Evolutionary conservation across 306 rosid genomes (phyloP).

Genomic region (Prunus armeniaca): DNA sequence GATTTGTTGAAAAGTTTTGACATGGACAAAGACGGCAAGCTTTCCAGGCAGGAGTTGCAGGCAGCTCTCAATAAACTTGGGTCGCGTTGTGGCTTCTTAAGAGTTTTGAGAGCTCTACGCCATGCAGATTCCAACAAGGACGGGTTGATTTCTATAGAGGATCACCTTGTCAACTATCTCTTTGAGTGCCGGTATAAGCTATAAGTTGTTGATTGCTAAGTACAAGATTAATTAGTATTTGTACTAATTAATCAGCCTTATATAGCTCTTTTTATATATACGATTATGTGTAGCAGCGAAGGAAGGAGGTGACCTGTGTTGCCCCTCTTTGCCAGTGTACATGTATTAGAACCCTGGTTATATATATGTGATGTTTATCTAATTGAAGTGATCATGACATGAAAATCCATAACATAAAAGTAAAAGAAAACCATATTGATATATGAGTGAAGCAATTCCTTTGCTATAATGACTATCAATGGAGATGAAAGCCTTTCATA

Average conservation of each 20-base stretch:
- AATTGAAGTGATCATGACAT: too few species aligned
- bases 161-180: background rate
- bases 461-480: too few species aligned
- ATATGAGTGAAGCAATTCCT: too few species aligned
- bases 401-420: too few species aligned
- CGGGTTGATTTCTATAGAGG: background rate
- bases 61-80: slow-evolving; percentile 4
- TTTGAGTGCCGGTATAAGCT: background rate
- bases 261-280: too few species aligned
- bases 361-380: too few species aligned
- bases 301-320: background rate
- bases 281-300: background rate
- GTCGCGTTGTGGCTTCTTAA: background rate
- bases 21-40: slow-evolving; percentile 10
- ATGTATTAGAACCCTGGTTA: background rate
- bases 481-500: too few species aligned
- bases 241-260: too few species aligned
- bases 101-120: background rate
- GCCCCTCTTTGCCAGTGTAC: background rate
- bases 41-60: slow-evolving; percentile 7
- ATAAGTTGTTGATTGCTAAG: too few species aligned
- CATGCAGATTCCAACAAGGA: slow-evolving; percentile 2
- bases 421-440: too few species aligned
- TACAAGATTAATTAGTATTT: too few species aligned
- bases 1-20: slow-evolving; percentile 4